Base-by-base conservation (phyloP, 2,329 filamentous ascomycete species). In the Simplicillium sp. region DNA sequence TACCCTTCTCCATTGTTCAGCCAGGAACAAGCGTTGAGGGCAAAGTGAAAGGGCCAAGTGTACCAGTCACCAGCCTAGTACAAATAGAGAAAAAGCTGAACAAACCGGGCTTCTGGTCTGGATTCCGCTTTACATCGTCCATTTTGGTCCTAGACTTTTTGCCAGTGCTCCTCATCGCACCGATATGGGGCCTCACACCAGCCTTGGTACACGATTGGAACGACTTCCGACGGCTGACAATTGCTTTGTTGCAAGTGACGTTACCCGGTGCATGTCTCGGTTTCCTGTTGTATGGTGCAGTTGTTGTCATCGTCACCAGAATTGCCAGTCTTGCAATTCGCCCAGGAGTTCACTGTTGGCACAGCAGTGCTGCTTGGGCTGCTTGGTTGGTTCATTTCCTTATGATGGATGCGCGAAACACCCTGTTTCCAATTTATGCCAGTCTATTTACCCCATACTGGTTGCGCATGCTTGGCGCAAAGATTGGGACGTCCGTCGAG, bases 401-500 rank as follows among this genome's bases (percentile, higher is more conserved):
- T 17, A 44, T 51, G 41, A 45, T 43, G 35, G 37, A 46, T 13
- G 20, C 41, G 4, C 44, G 49, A 12, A 34, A 11, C 3, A 31
- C 11, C 8, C 28, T 47, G 17, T 51, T 51, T 34, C 48, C 48
- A 20, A 16, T 47, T n/a, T 51, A 46, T 15, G 49, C 49, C n/a
- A 51, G 49, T 28, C 18, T 51, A 3, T n/a, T 47, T 11, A 51
- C 49, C 9, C 49, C 49, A 2, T 31, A 36, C 7, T 51, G 48
- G 48, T 34, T 51, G 38, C 37, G 46, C 2, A 7, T 48, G 12
- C 31, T 51, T 2, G 49, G 49, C 1, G 49, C 49, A 15, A 44
- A 42, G 11, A 39, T 51, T 13, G 49, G 48, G 6, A 35, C 34
- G 36, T 35, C 46, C 29, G 49, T 51, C 14, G 49, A 51, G 38